Base-by-base conservation (phyloP, 768 basidiomycete genomes). In the Mycena maculata region DNA sequence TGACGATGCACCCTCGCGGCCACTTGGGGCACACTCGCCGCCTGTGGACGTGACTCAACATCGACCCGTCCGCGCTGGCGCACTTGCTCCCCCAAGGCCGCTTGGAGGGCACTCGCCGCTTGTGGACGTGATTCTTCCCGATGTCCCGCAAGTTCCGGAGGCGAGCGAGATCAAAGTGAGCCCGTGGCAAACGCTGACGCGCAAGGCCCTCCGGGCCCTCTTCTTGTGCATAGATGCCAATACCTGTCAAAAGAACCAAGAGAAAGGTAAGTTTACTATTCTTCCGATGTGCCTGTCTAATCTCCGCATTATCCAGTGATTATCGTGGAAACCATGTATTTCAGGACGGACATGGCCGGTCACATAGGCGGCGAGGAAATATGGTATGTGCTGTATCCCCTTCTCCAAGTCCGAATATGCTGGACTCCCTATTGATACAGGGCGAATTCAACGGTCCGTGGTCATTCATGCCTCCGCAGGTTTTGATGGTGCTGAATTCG, bases 361-460 rank as follows among this genome's bases (percentile, higher is more conserved):
- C 42, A 54, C 8, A 49, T 56, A 1, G 62, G 62, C 11, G 62
- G 62, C 16, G 62, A 63, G 36, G 60, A 62, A 10, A 63, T 63
- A 33, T 63, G 62, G 54, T 39, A 23, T 6, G 53, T 28, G 10
- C 30, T 10, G 15, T 9, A n/a, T n/a, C 15, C 9, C 16, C 10
- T 31, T n/a, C 28, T 22, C 30, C 9, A 7, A 23, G 8, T 12
- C 4, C n/a, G n/a, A n/a, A n/a, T n/a, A n/a, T n/a, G n/a, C 15
- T 7, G 25, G 25, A 22, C n/a, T 2, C 13, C 11, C 1, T 33
- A 7, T 15, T 31, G 23, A 52, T 31, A 11, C 33, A 47, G 41
- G 52, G 53, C 61, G 13, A 55, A 54, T 9, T 63, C 61, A 3
- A 48, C 53, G 42, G 61, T 54, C 15, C 13, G 42, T 36, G 7